Base-by-base conservation (phyloP, 306 rosid species). In the Crataegus laevigata region DNA sequence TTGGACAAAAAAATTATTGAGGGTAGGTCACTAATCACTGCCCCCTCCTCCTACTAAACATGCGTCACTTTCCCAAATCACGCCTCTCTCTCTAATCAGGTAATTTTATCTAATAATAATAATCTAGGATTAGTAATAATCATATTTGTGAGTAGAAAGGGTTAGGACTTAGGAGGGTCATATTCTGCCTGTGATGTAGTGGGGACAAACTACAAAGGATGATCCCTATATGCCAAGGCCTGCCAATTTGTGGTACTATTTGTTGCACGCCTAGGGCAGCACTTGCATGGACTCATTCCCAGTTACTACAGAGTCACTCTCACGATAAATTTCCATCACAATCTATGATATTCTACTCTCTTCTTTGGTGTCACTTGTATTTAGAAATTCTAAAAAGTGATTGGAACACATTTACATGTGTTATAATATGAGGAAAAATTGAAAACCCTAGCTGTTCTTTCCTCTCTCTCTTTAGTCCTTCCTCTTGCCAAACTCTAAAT, bases 121-220 rank as follows among this genome's bases (percentile, higher is more conserved):
- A 70, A 15, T 32, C 22, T 15, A 28, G 42, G 29, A 17, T 60
- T 42, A 45, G 8, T 64, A 55, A 45, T 75, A 64, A 75, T 80
- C 69, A 69, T 63, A 70, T 17, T 60, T 52, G 71, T 30, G 32
- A 10, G 19, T 4, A 63, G 70, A 59, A 63, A 69, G 45, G 51
- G 40, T 42, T 67, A 59, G 78, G 78, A 79, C 70, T 42, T 67
- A 59, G 78, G 78, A 79, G 78, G 82, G 75, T 74, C 75, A 74
- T 72, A 52, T 74, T 73, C 79, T 19, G 28, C 12, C 52, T 22
- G 52, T 22, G 66, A 21, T 45, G 9, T 58, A 36, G 25, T 24
- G 34, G 66, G 54, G 76, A 22, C 45, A 34, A 34, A 34, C 38
- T 34, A 34, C 38, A 36, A 57, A 57, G 22, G 29, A 4, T 21